Evolutionary conservation across 2,329 filamentous ascomycete species (phyloP), one percentile per base, ranked within the genome.

Genomic region (Cladosporium sp.): DNA sequence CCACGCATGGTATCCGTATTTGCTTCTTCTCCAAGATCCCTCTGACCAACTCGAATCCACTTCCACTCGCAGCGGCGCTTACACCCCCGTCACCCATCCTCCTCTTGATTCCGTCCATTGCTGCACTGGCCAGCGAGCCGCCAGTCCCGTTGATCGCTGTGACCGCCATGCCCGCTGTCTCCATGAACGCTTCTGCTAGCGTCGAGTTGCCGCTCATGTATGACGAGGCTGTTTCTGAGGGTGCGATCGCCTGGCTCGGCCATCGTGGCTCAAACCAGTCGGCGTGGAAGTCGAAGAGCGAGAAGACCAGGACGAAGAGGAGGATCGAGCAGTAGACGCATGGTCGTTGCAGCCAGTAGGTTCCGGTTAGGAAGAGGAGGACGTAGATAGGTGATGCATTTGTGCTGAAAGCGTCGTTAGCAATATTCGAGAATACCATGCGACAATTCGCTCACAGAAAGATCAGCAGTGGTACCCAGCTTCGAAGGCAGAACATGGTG

Each of bases 311-410:
- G 61, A 97, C 90, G 58, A 96, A 80, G 43, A 99, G 88, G 48
- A 99, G 86, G 55, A 96, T 84, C 54, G 90, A 96, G 80, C 93
- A 99, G 79, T 99, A 99, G 61, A 96, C 86, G 75, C 93, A 99
- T 48, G 93, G 93, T 50, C 92, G 85, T 73, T 96, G 95, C 63
- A 99, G 84, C 72, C 95, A 88, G 77, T 96, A 97, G 58, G 91
- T 96, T 70, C 91, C 89, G 58, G 89, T 79, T 74, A 99, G 69
- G 66, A 76, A 77, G 65, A 76, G 70, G 55, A 75, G 59, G 54
- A 76, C 69, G 63, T 76, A 77, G 56, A 77, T 66, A 9, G 74
- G 74, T 4, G 73, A 72, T 24, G 73, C 71, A 55, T 73, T 73
- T 22, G 71, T 74, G 47, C 73, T 72, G 55, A 64, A 53, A 30